phyloP scores from a whole-genome alignment of 805 yeast genomes.

The Metschnikowia santaceciliae region DNA sequence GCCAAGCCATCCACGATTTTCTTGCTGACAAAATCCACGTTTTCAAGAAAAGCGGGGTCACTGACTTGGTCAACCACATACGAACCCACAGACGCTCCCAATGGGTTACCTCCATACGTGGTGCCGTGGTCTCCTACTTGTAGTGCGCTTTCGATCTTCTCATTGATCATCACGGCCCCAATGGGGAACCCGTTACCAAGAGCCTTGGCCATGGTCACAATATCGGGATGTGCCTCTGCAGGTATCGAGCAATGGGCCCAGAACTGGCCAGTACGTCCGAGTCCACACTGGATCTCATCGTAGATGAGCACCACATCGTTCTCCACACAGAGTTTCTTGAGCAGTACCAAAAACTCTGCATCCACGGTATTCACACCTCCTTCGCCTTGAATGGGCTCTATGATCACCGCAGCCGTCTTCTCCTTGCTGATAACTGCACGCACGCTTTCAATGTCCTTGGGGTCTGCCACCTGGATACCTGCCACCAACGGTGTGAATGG shows the following conservation, averaged over 20 bases:
- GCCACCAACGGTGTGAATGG: constrained; percentile 94
- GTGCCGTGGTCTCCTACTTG: constrained; percentile 97
- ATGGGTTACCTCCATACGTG: constrained; percentile 95
- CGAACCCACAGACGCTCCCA: constrained; percentile 77
- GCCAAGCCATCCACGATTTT: constrained; percentile 49
- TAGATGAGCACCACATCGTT: constrained; percentile 75
- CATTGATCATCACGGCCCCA: constrained; percentile 88
- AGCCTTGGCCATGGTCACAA: constrained; percentile 92
- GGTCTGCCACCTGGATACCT: constrained; percentile 67
- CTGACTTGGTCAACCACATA: constrained; percentile 72
- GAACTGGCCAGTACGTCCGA: constrained; percentile 85
- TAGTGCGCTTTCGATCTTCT: constrained; percentile 65
- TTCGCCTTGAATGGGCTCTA: constrained; percentile 98
- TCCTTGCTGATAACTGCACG: constrained; percentile 48
- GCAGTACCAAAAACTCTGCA: constrained; percentile 56
- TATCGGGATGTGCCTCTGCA: constrained; percentile 86
- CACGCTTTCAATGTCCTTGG: constrained; percentile 59
- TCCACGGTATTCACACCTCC: constrained; percentile 83
- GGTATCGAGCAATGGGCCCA: constrained; percentile 89
- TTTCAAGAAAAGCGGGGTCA: constrained; percentile 51
- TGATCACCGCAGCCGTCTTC: constrained; percentile 83
- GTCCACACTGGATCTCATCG: constrained; percentile 96
- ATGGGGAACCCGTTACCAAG: constrained; percentile 96
- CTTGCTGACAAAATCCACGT: constrained; percentile 60
- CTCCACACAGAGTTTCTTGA: constrained; percentile 64